phyloP scores from a whole-genome alignment of 306 rosid genomes.

The Lathyrus oleraceus region DNA sequence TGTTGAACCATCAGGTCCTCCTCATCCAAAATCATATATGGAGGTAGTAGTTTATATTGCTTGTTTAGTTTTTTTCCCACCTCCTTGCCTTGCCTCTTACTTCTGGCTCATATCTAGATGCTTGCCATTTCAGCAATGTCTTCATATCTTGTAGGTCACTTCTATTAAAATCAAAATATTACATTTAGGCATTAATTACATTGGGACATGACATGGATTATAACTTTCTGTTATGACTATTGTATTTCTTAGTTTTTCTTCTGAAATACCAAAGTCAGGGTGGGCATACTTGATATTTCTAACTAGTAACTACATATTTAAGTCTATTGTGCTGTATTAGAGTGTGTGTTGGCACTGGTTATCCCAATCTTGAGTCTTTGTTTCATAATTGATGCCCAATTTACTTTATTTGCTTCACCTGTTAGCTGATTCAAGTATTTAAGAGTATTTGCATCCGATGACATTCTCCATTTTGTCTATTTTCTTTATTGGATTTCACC shows the following conservation, averaged over 20 bases:
- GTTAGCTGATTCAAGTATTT: slow-evolving; percentile 10
- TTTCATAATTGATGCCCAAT: slow-evolving; percentile 12
- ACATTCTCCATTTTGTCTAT: slow-evolving; percentile 17
- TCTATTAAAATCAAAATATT: slow-evolving; percentile 4
- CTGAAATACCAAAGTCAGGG: slow-evolving; percentile 2
- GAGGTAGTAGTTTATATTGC: slow-evolving; percentile 54
- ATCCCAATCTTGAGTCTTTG: slow-evolving; percentile 6
- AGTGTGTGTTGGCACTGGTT: not conserved
- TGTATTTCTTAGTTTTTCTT: slow-evolving; percentile 8
- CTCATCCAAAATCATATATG: slow-evolving; percentile 77
- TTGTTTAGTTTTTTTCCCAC: not conserved
- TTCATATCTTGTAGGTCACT: slow-evolving; percentile 3
- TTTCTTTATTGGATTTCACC: too few species aligned
- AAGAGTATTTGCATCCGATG: slow-evolving; percentile 8
- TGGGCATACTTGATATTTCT: slow-evolving; percentile 10
- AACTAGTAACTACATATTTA: slow-evolving; percentile 18
- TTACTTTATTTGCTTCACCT: slow-evolving; percentile 5
- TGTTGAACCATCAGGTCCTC: slow-evolving; percentile 67
- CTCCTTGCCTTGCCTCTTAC: slow-evolving; percentile 22
- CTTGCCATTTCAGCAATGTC: slow-evolving; percentile 16
- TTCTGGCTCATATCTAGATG: not conserved
- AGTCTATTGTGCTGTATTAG: slow-evolving; percentile 7
- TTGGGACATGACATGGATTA: slow-evolving; percentile 20
- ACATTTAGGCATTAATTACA: slow-evolving; percentile 9
- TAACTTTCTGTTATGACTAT: not conserved